These are phyloP conservation scores for Brasilioporus rufonigricans DNA, from an alignment of 768 basidiomycete genomes.

Conservation along the genomic window DNA sequence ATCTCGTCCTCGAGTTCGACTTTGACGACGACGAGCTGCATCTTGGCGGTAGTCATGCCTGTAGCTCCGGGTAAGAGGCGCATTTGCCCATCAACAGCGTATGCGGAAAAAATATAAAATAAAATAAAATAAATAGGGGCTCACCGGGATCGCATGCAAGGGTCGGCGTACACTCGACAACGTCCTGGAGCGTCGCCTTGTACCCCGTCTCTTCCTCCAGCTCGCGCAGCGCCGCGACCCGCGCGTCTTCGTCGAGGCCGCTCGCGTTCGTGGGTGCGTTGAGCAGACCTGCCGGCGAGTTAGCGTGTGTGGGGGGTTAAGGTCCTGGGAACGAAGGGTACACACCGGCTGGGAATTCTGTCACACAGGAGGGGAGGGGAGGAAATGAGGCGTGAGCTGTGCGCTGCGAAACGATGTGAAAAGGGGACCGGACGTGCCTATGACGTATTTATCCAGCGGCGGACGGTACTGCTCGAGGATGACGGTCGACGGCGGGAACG, in stretches of 20 bases:
- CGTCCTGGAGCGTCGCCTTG: constrained; percentile 48
- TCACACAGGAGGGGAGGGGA: neutral
- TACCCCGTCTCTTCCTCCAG: constrained; percentile 93
- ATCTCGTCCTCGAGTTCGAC: constrained; percentile 67
- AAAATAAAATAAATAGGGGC: too few species aligned
- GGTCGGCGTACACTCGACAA: constrained; percentile 62
- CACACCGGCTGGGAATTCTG: constrained; percentile 62
- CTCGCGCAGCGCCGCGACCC: constrained; percentile 81
- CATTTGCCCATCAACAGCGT: too few species aligned
- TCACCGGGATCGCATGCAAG: constrained; percentile 72
- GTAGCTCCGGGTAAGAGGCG: too few species aligned
- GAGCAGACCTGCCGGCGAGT: constrained; percentile 59
- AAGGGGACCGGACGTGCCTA: constrained; percentile 46
- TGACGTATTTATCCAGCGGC: constrained; percentile 70
- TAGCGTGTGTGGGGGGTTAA: neutral
- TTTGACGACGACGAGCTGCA: constrained; percentile 78
- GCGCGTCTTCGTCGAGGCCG: constrained; percentile 58
- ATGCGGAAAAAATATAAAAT: too few species aligned
- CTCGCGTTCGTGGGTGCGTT: constrained; percentile 51
- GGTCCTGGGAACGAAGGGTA: neutral
- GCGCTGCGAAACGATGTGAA: neutral
- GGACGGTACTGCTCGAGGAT: constrained; percentile 93
- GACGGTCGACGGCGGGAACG: constrained; percentile 75
- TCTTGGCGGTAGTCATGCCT: constrained; percentile 95
- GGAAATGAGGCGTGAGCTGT: neutral